A percentile compares a stretch with the other conserved stretches of the same genome.
Conservation (phyloP, 2,329 filamentous ascomycete species). For the Pseudocercospora fuligena region DNA sequence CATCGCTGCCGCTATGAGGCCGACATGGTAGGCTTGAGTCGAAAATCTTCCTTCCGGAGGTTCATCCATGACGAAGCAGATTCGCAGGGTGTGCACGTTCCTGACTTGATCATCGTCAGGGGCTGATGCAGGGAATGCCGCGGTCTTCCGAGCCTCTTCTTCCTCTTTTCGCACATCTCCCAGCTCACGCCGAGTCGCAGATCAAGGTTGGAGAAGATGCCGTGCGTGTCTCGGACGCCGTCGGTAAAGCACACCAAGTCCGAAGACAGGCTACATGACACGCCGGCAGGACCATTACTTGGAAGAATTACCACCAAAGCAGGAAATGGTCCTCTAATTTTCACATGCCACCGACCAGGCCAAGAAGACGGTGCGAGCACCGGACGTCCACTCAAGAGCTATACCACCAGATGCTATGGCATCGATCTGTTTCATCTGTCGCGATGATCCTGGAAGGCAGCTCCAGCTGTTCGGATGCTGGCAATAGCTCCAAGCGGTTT, state of each 20-base stretch:
- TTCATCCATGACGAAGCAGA: conserved; percentile 9
- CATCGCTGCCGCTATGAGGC: conserved; percentile 9
- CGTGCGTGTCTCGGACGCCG: conserved; percentile 1
- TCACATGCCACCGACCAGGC: conserved; percentile 1
- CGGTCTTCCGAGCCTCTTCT: neutral
- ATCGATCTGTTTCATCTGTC: neutral
- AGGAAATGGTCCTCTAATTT: neutral
- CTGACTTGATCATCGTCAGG: conserved; percentile 5
- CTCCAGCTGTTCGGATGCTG: neutral
- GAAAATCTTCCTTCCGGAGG: neutral
- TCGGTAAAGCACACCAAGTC: neutral
- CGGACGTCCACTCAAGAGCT: conserved; percentile 2
- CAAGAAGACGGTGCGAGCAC: conserved; percentile 1
- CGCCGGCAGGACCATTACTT: neutral
- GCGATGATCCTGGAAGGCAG: conserved; percentile 4
- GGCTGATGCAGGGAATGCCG: neutral
- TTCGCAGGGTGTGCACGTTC: conserved; percentile 4
- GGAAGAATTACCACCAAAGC: conserved; percentile 5
- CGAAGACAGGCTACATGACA: conserved; percentile 5
- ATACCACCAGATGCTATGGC: neutral
- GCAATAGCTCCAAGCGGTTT: neutral
- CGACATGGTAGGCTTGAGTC: conserved; percentile 4
- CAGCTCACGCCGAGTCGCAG: neutral
- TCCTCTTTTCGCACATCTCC: neutral
- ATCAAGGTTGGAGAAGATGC: conserved; percentile 6